A percentile compares a stretch with the other conserved stretches of the same genome.
These are phyloP conservation scores for Sugiyamaella pinicola DNA, from an alignment of 1,139 yeast genomes.

Conservation along the genomic window DNA sequence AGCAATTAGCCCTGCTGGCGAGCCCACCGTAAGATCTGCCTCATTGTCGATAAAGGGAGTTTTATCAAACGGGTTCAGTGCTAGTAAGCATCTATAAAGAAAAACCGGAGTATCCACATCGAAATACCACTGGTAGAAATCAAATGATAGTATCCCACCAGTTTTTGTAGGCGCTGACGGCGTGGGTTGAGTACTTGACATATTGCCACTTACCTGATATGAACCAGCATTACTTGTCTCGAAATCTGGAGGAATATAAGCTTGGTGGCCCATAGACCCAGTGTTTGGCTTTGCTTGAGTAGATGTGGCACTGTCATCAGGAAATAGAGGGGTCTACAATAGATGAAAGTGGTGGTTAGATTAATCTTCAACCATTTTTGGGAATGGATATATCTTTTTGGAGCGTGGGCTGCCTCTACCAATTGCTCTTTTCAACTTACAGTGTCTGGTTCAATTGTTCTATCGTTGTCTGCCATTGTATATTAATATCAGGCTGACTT, in stretches of 20 bases:
- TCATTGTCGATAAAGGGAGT: constrained; percentile 41
- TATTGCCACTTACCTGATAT: constrained; percentile 20
- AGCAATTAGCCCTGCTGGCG: constrained; percentile 41
- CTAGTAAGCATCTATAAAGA: constrained; percentile 40
- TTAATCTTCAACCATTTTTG: neutral
- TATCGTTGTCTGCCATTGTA: constrained; percentile 19
- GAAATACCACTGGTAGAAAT: constrained; percentile 60
- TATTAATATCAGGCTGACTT: neutral
- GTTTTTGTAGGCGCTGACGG: constrained; percentile 2
- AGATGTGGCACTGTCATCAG: constrained; percentile 1
- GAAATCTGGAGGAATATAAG: constrained; percentile 41
- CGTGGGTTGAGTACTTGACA: constrained; percentile 6
- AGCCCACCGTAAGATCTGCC: constrained; percentile 35
- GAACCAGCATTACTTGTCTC: constrained; percentile 23
- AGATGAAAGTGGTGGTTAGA: neutral
- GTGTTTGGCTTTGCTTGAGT: neutral
- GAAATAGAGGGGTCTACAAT: constrained; percentile 17
- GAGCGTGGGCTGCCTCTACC: constrained; percentile 3
- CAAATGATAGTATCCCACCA: constrained; percentile 55
- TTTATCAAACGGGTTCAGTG: constrained; percentile 41
- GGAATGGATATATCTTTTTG: neutral
- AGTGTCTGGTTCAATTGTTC: constrained; percentile 22
- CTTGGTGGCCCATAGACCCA: constrained; percentile 36
- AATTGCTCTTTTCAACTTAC: constrained; percentile 9
- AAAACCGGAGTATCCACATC: constrained; percentile 68